Evolutionary conservation across 1,284 basidiomycete species (phyloP).

Genomic region (Marasmius sp.): DNA sequence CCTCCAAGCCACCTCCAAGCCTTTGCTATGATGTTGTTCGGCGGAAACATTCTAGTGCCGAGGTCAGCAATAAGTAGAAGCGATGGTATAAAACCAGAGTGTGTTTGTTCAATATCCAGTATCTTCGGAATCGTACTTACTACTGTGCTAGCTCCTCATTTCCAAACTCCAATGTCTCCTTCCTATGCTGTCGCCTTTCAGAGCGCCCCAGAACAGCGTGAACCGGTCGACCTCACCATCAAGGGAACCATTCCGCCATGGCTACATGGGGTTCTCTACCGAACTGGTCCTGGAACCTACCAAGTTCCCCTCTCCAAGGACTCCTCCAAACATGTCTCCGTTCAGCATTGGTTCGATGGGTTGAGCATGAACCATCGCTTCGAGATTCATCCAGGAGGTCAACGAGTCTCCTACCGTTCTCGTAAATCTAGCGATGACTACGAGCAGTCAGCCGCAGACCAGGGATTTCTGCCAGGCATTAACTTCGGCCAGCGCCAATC

Average conservation of each 20-base stretch:
- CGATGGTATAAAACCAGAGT: too few relatives aligned
- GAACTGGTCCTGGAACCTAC: slow-evolving; percentile 25
- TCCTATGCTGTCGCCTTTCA: slow-evolving; percentile 8
- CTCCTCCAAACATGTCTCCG: slow-evolving; percentile 13
- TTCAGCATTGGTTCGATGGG: slow-evolving; percentile 28
- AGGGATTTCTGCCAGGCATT: slow-evolving; percentile 12
- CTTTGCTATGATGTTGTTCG: too few relatives aligned
- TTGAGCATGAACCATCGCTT: slow-evolving; percentile 25
- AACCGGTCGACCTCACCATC: slow-evolving; percentile 10
- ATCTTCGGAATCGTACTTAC: too few relatives aligned
- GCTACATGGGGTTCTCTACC: slow-evolving; percentile 24
- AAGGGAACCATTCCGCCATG: slow-evolving; percentile 20
- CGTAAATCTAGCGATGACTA: slow-evolving; percentile 16
- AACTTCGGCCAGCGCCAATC: slow-evolving; percentile 17
- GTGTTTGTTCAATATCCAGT: too few relatives aligned
- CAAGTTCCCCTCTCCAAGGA: slow-evolving; percentile 15
- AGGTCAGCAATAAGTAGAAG: too few relatives aligned
- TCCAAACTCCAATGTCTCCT: neutral
- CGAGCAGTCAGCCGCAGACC: slow-evolving; percentile 14
- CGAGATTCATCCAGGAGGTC: slow-evolving; percentile 18
- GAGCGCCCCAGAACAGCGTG: slow-evolving; percentile 8
- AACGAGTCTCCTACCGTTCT: slow-evolving; percentile 20
- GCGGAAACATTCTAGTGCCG: too few relatives aligned
- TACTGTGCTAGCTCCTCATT: too few relatives aligned
- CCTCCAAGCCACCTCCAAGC: too few relatives aligned